These are phyloP conservation scores for Lachancea kluyveri DNA, from an alignment of 805 yeast species.

Conservation along the genomic window DNA sequence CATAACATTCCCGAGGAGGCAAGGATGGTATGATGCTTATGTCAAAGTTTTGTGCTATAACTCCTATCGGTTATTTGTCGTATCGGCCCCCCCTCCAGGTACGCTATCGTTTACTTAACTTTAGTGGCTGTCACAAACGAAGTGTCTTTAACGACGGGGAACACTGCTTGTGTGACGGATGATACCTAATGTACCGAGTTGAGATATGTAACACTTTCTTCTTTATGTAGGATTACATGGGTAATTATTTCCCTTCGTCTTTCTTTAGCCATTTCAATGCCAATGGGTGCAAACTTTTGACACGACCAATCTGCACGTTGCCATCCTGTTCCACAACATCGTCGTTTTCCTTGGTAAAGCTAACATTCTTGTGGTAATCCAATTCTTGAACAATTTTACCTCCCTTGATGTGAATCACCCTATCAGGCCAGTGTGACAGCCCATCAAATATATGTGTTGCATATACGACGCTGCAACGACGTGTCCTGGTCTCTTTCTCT, in stretches of 20 bases:
- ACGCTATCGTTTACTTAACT: no score
- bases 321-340: constrained; percentile 8
- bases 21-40: no score
- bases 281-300: constrained; percentile 61
- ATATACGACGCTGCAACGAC: constrained; percentile 76
- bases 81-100: no score
- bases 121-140: no score
- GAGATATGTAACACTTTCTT: no score
- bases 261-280: constrained; percentile 60
- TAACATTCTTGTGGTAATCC: constrained; percentile 30
- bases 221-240: no score
- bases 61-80: no score
- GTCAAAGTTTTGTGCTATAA: no score
- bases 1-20: no score
- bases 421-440: constrained; percentile 83
- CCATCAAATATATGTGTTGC: constrained; percentile 98
- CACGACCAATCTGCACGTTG: constrained; percentile 19
- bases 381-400: constrained; percentile 46
- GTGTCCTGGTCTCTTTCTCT: constrained; percentile 58
- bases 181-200: no score
- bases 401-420: constrained; percentile 67
- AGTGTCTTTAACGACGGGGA: no score
- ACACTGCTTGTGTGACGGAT: no score
- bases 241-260: constrained; percentile 28
- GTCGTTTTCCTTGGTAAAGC: constrained; percentile 21